Conservation (phyloP, 176 grass and related monocot genomes). For the Hyparrhenia diplandra region DNA sequence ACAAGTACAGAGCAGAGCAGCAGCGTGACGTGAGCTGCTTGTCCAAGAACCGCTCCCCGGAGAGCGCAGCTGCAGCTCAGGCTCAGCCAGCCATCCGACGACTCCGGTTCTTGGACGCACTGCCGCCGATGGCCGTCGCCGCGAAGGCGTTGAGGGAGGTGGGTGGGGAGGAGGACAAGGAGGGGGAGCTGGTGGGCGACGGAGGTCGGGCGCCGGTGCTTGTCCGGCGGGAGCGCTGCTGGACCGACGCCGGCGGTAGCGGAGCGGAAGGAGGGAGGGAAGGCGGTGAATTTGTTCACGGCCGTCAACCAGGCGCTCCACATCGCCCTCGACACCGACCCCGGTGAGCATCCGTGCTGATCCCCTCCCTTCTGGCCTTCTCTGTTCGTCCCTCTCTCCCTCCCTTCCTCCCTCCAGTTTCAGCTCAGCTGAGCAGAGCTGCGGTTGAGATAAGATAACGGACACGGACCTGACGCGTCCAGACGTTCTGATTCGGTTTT, state of each 20-base stretch:
- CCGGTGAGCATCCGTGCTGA: neutral
- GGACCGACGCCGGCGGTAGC: neutral
- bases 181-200: neutral
- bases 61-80: neutral
- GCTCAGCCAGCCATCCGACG: neutral
- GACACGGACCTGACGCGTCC: neutral
- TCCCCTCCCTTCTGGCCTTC: neutral
- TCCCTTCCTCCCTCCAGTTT: too few species aligned
- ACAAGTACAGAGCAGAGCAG: neutral
- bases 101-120: neutral
- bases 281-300: constrained; percentile 75
- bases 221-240: constrained; percentile 36
- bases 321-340: constrained; percentile 91
- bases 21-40: neutral
- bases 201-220: constrained; percentile 40
- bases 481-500: neutral
- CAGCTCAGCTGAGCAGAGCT: neutral
- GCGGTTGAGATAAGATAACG: neutral
- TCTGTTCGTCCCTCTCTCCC: neutral
- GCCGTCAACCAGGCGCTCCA: constrained; percentile 96
- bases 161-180: constrained; percentile 2
- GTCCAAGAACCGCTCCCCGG: neutral
- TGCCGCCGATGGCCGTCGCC: constrained; percentile 38
- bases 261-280: constrained; percentile 19
- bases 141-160: constrained; percentile 34